These are phyloP conservation scores for Beverwykella pulmonaria DNA, from an alignment of 495 filamentous ascomycete genomes.

Conservation along the genomic window DNA sequence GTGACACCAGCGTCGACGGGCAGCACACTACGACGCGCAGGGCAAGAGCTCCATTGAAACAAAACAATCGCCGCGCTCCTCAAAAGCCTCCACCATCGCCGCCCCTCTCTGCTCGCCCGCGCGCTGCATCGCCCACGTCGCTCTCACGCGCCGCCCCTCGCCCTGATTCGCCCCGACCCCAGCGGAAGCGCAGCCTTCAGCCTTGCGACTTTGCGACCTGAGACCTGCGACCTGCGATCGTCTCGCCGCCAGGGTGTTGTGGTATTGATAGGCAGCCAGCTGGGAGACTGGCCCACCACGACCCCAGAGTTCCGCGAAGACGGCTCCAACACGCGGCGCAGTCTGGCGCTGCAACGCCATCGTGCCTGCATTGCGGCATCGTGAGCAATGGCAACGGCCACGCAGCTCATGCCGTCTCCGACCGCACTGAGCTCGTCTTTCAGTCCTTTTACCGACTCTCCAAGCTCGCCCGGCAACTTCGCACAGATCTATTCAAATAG, in stretches of 20 bases:
- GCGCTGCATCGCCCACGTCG: constrained; percentile 12
- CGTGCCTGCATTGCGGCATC: background rate
- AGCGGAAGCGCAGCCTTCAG: constrained; percentile 19
- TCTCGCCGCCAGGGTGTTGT: too few relatives aligned
- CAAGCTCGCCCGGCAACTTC: constrained; percentile 58
- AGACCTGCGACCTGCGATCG: too few relatives aligned
- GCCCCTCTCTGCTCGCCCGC: constrained; percentile 15
- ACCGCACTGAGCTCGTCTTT: constrained; percentile 58
- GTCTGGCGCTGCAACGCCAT: constrained; percentile 5
- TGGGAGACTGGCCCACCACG: too few relatives aligned
- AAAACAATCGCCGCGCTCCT: constrained; percentile 7
- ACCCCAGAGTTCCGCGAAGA: too few relatives aligned
- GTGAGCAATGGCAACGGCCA: constrained; percentile 36
- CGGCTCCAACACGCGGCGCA: too few relatives aligned
- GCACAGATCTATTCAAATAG: constrained; percentile 53
- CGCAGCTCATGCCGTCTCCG: constrained; percentile 48
- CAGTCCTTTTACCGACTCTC: constrained; percentile 62
- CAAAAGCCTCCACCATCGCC: background rate
- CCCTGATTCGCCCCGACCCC: constrained; percentile 24
- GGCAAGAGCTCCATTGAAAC: constrained; percentile 16
- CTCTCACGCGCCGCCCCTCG: constrained; percentile 2
- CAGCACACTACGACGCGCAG: constrained; percentile 2
- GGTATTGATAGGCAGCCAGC: constrained; percentile 7
- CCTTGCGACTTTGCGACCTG: constrained; percentile 17
- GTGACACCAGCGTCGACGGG: background rate